phyloP scores from a whole-genome alignment of 306 rosid species.

The Cicer bijugum region DNA sequence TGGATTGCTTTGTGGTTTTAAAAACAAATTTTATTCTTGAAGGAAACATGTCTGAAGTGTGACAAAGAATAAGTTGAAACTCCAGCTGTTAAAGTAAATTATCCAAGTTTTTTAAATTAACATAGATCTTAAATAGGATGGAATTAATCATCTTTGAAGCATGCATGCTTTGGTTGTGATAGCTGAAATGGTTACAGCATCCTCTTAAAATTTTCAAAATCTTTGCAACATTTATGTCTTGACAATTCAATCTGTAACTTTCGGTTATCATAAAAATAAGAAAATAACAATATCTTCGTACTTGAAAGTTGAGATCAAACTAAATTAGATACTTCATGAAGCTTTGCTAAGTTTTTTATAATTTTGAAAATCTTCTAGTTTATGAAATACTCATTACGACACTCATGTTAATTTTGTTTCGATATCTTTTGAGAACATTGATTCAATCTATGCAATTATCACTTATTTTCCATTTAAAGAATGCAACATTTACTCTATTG shows the following conservation, averaged over 20 bases:
- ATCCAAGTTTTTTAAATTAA: constrained; percentile 4
- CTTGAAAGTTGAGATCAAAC: neutral
- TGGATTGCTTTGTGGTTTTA: constrained; percentile 1
- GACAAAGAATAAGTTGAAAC: constrained; percentile 12
- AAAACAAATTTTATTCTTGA: neutral
- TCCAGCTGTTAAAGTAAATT: constrained; percentile 1
- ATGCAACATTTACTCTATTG: constrained; percentile 32
- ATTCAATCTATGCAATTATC: neutral
- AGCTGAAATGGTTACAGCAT: neutral
- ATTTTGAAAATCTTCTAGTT: neutral
- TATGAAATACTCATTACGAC: constrained; percentile 10
- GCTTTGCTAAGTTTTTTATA: neutral
- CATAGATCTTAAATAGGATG: neutral
- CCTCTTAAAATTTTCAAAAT: neutral
- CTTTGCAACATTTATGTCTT: neutral
- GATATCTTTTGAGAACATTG: constrained; percentile 20
- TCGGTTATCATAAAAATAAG: neutral
- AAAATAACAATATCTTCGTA: constrained; percentile 2
- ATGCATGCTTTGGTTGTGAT: constrained; percentile 35
- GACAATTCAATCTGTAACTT: constrained; percentile 9
- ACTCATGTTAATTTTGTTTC: neutral
- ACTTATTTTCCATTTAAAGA: neutral
- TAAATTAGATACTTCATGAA: neutral
- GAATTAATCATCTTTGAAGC: neutral
- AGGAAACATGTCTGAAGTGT: neutral